These are phyloP conservation scores for Lenzites betulinus DNA, from an alignment of 768 basidiomycete genomes.

Conservation along the genomic window DNA sequence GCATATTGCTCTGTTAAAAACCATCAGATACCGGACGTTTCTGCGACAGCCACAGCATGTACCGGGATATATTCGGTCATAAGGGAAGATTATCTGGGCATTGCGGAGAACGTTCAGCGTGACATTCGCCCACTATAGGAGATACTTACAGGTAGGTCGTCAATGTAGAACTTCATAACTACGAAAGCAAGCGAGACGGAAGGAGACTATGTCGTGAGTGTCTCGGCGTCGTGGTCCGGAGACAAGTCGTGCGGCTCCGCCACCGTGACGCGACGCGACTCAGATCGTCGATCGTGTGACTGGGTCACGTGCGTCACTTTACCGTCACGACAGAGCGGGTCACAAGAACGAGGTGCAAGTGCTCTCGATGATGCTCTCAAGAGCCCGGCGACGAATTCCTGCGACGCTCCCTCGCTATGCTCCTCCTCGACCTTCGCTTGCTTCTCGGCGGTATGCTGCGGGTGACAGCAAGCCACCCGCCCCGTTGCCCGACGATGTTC, in stretches of 20 bases:
- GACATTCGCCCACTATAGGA: background rate
- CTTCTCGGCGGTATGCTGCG: conserved; percentile 15
- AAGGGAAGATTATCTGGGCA: conserved; percentile 82
- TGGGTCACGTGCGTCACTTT: background rate
- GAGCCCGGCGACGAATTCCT: conserved; percentile 19
- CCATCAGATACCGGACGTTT: conserved; percentile 5
- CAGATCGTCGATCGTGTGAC: conserved; percentile 2
- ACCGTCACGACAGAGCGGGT: conserved; percentile 3
- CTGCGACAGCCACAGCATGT: conserved; percentile 25
- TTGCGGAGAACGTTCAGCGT: background rate
- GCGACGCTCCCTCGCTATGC: conserved; percentile 6
- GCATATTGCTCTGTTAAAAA: conserved; percentile 85
- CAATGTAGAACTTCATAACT: conserved; percentile 40
- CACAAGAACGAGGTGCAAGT: conserved; percentile 5
- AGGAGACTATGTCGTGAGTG: background rate
- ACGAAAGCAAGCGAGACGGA: background rate
- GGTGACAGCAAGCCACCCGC: conserved; percentile 12
- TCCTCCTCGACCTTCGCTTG: background rate
- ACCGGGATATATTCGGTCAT: conserved; percentile 97
- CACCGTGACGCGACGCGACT: conserved; percentile 9
- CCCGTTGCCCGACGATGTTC: background rate
- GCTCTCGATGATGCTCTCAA: conserved; percentile 29
- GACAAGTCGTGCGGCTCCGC: conserved; percentile 6
- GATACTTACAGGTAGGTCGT: conserved; percentile 46
- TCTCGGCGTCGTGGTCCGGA: conserved; percentile 20